Conservation (phyloP, 164 flowering plant genomes). For the Litsea cubeba region DNA sequence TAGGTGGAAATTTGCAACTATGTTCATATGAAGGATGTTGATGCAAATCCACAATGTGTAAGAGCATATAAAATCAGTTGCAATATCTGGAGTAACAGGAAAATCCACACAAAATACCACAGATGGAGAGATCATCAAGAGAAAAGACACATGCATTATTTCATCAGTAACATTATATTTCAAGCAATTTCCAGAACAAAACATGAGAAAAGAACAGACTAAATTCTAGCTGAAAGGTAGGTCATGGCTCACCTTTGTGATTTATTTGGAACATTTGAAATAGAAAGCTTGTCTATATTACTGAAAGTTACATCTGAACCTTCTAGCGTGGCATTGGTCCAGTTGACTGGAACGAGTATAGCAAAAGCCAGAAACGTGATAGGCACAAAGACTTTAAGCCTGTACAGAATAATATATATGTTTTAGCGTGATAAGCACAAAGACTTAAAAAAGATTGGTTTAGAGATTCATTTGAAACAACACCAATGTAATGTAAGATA, state of each 20-base stretch:
- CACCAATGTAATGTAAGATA: neutral
- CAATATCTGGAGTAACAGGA: neutral
- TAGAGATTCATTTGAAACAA: no score
- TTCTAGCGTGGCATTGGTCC: constrained; percentile 54
- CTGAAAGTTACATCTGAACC: constrained; percentile 35
- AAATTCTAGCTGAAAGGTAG: neutral
- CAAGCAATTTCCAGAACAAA: neutral
- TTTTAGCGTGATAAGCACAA: neutral
- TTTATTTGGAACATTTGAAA: constrained; percentile 60
- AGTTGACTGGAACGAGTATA: constrained; percentile 72
- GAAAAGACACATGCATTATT: no score
- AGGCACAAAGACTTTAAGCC: constrained; percentile 80
- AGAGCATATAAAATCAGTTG: neutral
- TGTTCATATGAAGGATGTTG: neutral
- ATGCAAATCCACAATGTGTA: neutral
- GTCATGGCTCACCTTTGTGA: constrained; percentile 44
- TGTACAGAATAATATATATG: constrained; percentile 24
- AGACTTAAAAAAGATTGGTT: neutral
- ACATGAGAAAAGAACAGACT: neutral
- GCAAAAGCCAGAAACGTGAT: constrained; percentile 57
- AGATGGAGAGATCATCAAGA: no score
- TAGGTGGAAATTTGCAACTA: neutral
- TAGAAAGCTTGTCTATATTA: constrained; percentile 66
- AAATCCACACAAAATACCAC: neutral
- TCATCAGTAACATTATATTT: neutral